phyloP scores from a whole-genome alignment of 805 yeast species.

The Zygosaccharomyces kombuchaensis region DNA sequence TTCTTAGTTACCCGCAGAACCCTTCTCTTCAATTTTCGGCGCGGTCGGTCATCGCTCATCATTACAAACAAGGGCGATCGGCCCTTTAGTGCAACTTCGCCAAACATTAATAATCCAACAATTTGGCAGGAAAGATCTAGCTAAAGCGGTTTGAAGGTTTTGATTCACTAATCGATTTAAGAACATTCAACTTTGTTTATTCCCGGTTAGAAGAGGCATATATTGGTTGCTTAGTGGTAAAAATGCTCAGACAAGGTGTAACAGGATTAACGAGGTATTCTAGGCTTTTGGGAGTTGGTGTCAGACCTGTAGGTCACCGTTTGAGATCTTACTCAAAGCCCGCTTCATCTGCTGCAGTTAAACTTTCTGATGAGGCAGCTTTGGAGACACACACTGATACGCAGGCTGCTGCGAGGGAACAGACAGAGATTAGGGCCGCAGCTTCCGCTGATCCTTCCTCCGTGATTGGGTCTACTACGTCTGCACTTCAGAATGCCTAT shows the following conservation, averaged over 20 bases:
- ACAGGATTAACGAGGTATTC: constrained; percentile 5
- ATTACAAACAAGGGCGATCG: not conserved
- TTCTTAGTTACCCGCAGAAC: constrained; percentile 1
- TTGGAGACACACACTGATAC: constrained; percentile 34
- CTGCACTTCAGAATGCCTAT: constrained; percentile 39
- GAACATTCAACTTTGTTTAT: not conserved
- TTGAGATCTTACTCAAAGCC: constrained; percentile 13
- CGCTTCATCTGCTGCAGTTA: constrained; percentile 28
- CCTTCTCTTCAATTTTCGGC: constrained; percentile 1
- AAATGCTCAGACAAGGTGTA: constrained; percentile 4
- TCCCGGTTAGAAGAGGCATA: not conserved
- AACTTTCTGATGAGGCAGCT: constrained; percentile 24
- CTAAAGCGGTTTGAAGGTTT: not conserved
- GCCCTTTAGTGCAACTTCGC: not conserved
- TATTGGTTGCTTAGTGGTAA: not conserved
- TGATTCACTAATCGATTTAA: not conserved
- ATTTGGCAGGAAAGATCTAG: not conserved
- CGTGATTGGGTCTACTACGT: constrained; percentile 26
- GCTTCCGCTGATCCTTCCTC: constrained; percentile 16
- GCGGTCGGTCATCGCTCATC: constrained; percentile 4
- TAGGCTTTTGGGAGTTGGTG: not conserved
- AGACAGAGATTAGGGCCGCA: constrained; percentile 22
- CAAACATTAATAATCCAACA: constrained; percentile 4
- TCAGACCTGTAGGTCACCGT: not conserved
- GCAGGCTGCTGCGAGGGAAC: constrained; percentile 32